A percentile compares a stretch with the other conserved stretches of the same genome.
These are phyloP conservation scores for Middelhovenomyces tepae DNA, from an alignment of 805 yeast species.

Conservation along the genomic window DNA sequence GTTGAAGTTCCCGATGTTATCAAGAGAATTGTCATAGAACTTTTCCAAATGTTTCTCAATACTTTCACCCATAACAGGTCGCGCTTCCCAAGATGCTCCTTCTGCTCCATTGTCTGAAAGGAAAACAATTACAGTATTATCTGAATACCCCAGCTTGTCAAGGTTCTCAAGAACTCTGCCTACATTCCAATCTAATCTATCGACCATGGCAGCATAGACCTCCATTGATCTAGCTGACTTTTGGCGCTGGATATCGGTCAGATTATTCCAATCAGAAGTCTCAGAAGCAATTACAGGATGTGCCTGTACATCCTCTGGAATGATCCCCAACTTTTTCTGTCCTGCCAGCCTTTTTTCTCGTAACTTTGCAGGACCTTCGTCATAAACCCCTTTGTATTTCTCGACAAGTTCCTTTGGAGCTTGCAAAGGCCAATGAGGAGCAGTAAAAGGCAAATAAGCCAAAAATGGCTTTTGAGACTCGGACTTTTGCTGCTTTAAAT, in stretches of 20 bases:
- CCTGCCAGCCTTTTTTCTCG: constrained; percentile 32
- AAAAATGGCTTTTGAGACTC: constrained; percentile 37
- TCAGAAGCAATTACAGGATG: constrained; percentile 23
- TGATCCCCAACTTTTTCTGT: constrained; percentile 39
- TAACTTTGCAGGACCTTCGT: constrained; percentile 40
- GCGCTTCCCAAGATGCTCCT: constrained; percentile 49
- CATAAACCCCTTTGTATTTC: constrained; percentile 41
- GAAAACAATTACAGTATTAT: constrained; percentile 48
- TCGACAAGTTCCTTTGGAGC: constrained; percentile 42
- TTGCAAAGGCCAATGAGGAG: constrained; percentile 63
- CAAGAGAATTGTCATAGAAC: constrained; percentile 36
- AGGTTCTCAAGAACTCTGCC: constrained; percentile 41
- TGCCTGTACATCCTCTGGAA: constrained; percentile 37
- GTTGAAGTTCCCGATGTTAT: constrained; percentile 40
- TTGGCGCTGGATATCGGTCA: constrained; percentile 31
- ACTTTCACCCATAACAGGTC: constrained; percentile 33
- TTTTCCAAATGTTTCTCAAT: constrained; percentile 23
- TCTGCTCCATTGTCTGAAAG: constrained; percentile 63
- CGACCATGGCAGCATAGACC: constrained; percentile 58
- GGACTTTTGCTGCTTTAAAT: constrained; percentile 18
- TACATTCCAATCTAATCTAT: constrained; percentile 41
- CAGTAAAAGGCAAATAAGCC: constrained; percentile 48
- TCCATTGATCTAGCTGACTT: constrained; percentile 42
- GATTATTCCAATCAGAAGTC: constrained; percentile 36
- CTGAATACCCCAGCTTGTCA: constrained; percentile 36